A percentile compares a stretch with the other conserved stretches of the same genome.
Conservation (phyloP, 306 rosid genomes). For the Quercus wislizeni region DNA sequence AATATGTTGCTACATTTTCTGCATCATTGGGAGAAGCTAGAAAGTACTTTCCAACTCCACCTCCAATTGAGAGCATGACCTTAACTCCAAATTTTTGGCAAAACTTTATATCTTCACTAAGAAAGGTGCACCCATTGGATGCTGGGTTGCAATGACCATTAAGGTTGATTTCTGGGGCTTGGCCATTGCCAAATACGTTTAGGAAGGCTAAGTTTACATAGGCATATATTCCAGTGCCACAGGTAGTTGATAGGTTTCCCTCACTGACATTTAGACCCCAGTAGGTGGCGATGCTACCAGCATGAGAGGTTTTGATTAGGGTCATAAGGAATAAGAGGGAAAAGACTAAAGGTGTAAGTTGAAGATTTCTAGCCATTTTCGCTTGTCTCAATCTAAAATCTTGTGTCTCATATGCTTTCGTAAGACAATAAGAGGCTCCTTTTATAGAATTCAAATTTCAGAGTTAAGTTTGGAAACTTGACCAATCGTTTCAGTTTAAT, state of each 20-base stretch:
- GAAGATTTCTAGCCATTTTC: constrained; percentile 40
- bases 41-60: constrained; percentile 33
- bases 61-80: constrained; percentile 66
- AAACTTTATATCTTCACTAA: constrained; percentile 29
- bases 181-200: constrained; percentile 42
- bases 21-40: constrained; percentile 52
- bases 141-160: constrained; percentile 45
- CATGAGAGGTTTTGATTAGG: constrained; percentile 12
- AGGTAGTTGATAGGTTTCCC: constrained; percentile 47
- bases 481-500: no score
- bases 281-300: constrained; percentile 48
- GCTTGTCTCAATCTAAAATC: neutral
- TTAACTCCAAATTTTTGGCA: constrained; percentile 49
- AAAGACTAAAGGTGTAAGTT: constrained; percentile 16
- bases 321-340: constrained; percentile 25
- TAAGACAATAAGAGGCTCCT: neutral
- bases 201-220: constrained; percentile 59
- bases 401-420: neutral
- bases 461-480: no score
- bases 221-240: constrained; percentile 53
- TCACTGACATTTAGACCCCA: constrained; percentile 58
- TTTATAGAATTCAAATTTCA: neutral
- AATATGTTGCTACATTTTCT: constrained; percentile 29
- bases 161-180: constrained; percentile 39
- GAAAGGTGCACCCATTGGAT: constrained; percentile 21